Evolutionary conservation across 2,329 filamentous ascomycete genomes (phyloP).

Genomic region (Thelonectria discophora): DNA sequence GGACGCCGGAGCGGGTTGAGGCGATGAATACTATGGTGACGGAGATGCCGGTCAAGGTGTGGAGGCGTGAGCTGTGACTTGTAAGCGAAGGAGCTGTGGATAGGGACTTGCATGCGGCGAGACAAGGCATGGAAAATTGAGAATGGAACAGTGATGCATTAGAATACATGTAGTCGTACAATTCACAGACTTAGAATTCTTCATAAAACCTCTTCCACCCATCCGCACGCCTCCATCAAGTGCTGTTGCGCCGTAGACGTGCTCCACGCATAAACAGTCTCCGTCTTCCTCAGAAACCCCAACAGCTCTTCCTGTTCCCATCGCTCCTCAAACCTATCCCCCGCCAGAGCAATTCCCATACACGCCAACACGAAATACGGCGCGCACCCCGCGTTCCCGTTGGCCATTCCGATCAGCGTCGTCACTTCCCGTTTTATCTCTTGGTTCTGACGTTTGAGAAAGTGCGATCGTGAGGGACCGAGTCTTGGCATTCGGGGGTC

Average conservation of each 20-base stretch:
- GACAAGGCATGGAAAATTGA: background rate
- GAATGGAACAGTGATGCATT: background rate
- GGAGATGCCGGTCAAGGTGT: conserved; percentile 37
- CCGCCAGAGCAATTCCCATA: conserved; percentile 38
- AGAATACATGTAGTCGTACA: no score
- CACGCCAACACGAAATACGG: conserved; percentile 25
- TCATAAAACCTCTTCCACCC: conserved; percentile 20
- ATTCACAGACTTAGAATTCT: background rate
- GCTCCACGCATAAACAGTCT: conserved; percentile 32
- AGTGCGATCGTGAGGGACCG: conserved; percentile 17
- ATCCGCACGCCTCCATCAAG: conserved; percentile 35
- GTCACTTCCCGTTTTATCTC: conserved; percentile 32
- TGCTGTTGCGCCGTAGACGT: conserved; percentile 28
- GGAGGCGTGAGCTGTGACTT: conserved; percentile 24
- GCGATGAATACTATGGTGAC: conserved; percentile 35
- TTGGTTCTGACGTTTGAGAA: conserved; percentile 25
- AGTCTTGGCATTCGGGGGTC: conserved; percentile 29
- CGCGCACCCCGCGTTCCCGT: conserved; percentile 19
- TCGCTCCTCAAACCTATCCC: conserved; percentile 49
- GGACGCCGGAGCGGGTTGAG: conserved; percentile 31
- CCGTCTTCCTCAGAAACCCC: conserved; percentile 44
- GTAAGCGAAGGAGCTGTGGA: no score
- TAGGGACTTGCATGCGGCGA: background rate
- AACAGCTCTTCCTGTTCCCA: conserved; percentile 49
- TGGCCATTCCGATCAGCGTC: conserved; percentile 30